Evolutionary conservation across 352 stramenopile genomes (phyloP).

Genomic region (Phytophthora sojae): DNA sequence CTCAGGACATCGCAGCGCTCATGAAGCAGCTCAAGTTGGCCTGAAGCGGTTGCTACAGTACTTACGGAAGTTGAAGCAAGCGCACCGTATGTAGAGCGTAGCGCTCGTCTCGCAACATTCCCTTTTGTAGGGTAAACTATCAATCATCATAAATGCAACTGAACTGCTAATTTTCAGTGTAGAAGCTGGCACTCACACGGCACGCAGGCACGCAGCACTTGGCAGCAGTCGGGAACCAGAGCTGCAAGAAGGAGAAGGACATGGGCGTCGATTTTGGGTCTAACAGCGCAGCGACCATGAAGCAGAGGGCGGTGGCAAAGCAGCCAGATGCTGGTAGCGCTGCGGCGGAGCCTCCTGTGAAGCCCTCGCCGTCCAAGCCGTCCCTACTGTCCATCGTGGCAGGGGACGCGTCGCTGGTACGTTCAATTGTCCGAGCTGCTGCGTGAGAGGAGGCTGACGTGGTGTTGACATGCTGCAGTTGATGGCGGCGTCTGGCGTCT

Average conservation of each 20-base stretch:
- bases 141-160: not conserved
- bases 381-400: conserved; percentile 53
- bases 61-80: too few relatives aligned
- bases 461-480: conserved; percentile 22
- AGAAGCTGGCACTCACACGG: not conserved
- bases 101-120: not conserved
- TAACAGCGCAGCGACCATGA: conserved; percentile 15
- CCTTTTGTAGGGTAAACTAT: not conserved
- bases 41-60: conserved; percentile 2
- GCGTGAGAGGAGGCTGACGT: not conserved
- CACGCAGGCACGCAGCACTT: not conserved
- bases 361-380: conserved; percentile 24
- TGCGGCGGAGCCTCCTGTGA: conserved; percentile 8
- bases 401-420: conserved; percentile 59
- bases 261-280: conserved; percentile 32
- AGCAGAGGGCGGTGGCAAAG: conserved; percentile 23
- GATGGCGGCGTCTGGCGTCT: conserved; percentile 47
- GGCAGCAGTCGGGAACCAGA: not conserved
- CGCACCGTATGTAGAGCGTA: too few relatives aligned
- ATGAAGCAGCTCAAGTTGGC: conserved; percentile 55
- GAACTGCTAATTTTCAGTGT: not conserved
- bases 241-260: conserved; percentile 3
- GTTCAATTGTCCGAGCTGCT: not conserved
- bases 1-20: conserved; percentile 49
- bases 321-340: conserved; percentile 2